Conservation (phyloP, 164 flowering plant species). For the Annona cherimola region DNA sequence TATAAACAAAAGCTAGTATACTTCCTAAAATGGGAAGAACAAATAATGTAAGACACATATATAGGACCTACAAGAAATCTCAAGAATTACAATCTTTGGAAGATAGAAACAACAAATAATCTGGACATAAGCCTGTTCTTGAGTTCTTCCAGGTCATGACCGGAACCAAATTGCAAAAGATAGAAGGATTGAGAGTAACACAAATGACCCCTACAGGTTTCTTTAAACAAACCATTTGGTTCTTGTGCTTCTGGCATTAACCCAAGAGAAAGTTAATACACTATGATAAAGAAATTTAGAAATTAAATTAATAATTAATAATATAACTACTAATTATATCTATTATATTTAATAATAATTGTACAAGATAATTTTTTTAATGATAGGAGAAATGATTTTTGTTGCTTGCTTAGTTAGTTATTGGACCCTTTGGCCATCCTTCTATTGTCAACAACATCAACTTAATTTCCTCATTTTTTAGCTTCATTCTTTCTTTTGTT, state of each 20-base stretch:
- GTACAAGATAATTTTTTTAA: constrained; percentile 30
- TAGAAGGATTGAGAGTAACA: neutral
- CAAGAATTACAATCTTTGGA: too few relatives aligned
- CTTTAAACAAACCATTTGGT: constrained; percentile 33
- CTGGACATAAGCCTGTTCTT: too few relatives aligned
- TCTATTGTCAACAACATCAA: constrained; percentile 46
- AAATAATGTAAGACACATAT: too few relatives aligned
- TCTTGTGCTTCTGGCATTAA: constrained; percentile 8
- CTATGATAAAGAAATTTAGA: constrained; percentile 13
- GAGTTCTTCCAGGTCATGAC: too few relatives aligned
- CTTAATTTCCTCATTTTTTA: constrained; percentile 20
- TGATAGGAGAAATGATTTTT: constrained; percentile 59
- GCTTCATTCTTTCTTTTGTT: constrained; percentile 9
- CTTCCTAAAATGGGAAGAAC: too few relatives aligned
- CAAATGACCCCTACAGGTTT: constrained; percentile 16
- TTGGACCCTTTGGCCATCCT: constrained; percentile 30
- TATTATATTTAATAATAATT: too few relatives aligned
- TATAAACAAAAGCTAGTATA: too few relatives aligned
- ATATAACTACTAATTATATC: too few relatives aligned
- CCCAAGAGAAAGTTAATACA: constrained; percentile 10
- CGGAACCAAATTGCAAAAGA: too few relatives aligned
- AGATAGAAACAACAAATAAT: too few relatives aligned
- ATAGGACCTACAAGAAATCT: too few relatives aligned
- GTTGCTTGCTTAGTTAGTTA: constrained; percentile 35
- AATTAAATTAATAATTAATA: constrained; percentile 14